Conservation (phyloP, 306 rosid species). For the Abrus precatorius region DNA sequence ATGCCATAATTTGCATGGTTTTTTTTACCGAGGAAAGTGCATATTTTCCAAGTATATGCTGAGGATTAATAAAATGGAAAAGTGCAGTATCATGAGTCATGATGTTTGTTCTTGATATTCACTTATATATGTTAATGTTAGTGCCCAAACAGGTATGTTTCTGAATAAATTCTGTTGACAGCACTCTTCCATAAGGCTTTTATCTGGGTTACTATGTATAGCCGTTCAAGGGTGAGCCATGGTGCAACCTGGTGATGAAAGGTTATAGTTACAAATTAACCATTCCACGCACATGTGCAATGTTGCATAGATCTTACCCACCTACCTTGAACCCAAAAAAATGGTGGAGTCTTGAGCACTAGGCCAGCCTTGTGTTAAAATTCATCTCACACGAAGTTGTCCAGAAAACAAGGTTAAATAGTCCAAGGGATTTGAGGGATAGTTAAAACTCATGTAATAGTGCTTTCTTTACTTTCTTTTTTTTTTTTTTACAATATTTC, state of each 20-base stretch:
- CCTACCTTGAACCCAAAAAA: background rate
- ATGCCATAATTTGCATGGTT: background rate
- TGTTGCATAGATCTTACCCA: background rate
- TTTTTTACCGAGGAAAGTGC: background rate
- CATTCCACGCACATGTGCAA: background rate
- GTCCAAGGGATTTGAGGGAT: background rate
- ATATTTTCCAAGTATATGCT: conserved; percentile 1
- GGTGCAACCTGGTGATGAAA: background rate
- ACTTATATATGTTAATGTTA: conserved; percentile 7
- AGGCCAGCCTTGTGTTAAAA: background rate
- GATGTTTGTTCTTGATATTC: conserved; percentile 20
- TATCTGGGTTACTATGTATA: background rate
- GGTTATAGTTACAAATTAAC: background rate
- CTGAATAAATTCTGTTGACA: conserved; percentile 1
- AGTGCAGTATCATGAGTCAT: background rate
- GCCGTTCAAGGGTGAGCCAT: background rate
- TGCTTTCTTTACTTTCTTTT: background rate
- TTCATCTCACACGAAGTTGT: background rate
- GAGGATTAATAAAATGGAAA: conserved; percentile 25
- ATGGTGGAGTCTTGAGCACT: background rate
- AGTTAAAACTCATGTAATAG: background rate
- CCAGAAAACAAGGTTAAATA: background rate
- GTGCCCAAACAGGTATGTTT: background rate
- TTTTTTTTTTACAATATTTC: conserved; percentile 3
- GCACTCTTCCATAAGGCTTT: background rate